These are phyloP conservation scores for Cudoniella acicularis DNA, from an alignment of 495 filamentous ascomycete species.

Conservation along the genomic window DNA sequence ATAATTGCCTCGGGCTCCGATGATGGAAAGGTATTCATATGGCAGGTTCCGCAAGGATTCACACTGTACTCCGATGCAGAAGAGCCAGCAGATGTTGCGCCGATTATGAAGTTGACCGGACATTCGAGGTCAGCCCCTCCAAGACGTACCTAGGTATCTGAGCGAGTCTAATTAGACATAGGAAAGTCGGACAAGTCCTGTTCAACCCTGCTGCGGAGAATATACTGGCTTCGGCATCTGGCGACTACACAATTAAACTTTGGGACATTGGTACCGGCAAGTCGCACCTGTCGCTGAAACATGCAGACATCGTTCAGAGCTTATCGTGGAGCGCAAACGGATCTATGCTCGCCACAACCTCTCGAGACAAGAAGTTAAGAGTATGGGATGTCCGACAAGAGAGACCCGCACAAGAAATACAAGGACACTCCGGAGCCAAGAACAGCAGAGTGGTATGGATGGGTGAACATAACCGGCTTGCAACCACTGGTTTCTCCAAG, in stretches of 20 bases:
- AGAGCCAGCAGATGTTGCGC: slow-evolving; percentile 75
- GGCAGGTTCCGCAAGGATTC: slow-evolving; percentile 89
- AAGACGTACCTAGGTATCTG: background rate
- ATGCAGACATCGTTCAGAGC: slow-evolving; percentile 89
- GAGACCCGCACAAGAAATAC: slow-evolving; percentile 75
- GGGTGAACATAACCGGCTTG: slow-evolving; percentile 91
- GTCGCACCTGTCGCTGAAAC: slow-evolving; percentile 67
- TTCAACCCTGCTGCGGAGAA: slow-evolving; percentile 97
- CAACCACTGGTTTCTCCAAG: slow-evolving; percentile 92
- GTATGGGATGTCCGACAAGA: slow-evolving; percentile 97
- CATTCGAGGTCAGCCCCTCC: slow-evolving; percentile 51
- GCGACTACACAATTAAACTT: slow-evolving; percentile 90
- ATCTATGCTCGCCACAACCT: slow-evolving; percentile 85
- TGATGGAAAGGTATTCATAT: slow-evolving; percentile 94
- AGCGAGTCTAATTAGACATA: slow-evolving; percentile 29
- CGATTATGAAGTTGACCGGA: slow-evolving; percentile 74
- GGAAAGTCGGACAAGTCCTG: slow-evolving; percentile 94
- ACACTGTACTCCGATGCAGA: slow-evolving; percentile 78
- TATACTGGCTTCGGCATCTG: slow-evolving; percentile 90
- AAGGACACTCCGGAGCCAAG: slow-evolving; percentile 89
- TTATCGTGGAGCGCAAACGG: slow-evolving; percentile 95
- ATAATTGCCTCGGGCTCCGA: slow-evolving; percentile 92
- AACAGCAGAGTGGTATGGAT: slow-evolving; percentile 96
- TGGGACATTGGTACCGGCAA: slow-evolving; percentile 90
- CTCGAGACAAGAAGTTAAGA: slow-evolving; percentile 94